Evolutionary conservation across 768 basidiomycete species (phyloP), one percentile per base, ranked within the genome.

Genomic region (Megacollybia marginata): DNA sequence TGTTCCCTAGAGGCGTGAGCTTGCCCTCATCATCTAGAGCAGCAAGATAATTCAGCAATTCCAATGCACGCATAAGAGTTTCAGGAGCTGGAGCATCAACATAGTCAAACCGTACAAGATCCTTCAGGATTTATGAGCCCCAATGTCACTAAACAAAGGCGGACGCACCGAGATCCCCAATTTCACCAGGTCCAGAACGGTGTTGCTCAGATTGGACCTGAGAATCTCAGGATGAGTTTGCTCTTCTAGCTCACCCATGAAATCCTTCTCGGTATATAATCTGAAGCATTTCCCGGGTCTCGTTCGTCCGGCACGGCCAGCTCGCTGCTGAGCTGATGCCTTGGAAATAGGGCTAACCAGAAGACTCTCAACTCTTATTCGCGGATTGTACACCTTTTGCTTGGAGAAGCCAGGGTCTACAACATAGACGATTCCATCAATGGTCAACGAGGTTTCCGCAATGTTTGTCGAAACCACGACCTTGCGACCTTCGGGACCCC

Each of bases 341-440:
- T 98, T 98, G 28, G 92, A 95, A 57, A 98, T 99, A 0, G 93
- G 94, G 47, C 87, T 85, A 42, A 98, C 94, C 15, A 97, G 70
- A 48, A 99, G 71, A 53, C 85, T 88, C 70, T 99, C 95, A 16
- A 98, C 95, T 44, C 95, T 84, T 52, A 97, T 96, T 31, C 95
- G 80, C 0, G 95, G 96, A 64, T 97, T 98, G 72, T 98, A 99
- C 45, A 98, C 87, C 62, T 95, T 97, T 68, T 97, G 95, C 68
- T 99, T 95, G 33, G 88, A 93, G 70, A 98, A 96, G 1, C 93
- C 94, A 0, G 94, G 92, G 61, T 97, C 95, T 43, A 97, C 93
- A 50, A 97, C 95, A 59, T 98, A 99, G n/a, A 99, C 94, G 59
- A 99, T 97, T 18, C 95, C 95, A 57, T 99, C 95, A 51, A 99